A percentile compares a stretch with the other conserved stretches of the same genome.
Evolutionary conservation across 306 rosid genomes (phyloP).

Genomic region (Sophora flavescens): DNA sequence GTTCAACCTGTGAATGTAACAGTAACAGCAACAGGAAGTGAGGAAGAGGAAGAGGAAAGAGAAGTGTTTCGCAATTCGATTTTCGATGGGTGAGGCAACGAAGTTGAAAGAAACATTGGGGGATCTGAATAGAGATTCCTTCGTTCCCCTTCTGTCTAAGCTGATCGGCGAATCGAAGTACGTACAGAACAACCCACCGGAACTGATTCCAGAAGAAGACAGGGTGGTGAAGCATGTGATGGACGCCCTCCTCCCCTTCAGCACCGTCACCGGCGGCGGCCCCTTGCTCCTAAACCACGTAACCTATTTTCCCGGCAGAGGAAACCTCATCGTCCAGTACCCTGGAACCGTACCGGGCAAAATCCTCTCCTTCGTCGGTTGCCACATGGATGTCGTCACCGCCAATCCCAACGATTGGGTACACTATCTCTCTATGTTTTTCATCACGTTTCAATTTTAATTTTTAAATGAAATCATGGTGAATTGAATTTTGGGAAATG

Average conservation of each 20-base stretch:
- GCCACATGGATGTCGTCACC: conserved; percentile 97
- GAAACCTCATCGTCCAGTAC: conserved; percentile 84
- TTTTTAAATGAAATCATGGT: neutral
- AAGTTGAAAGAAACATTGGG: conserved; percentile 60
- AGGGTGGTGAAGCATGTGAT: conserved; percentile 73
- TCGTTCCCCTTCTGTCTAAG: conserved; percentile 67
- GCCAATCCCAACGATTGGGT: conserved; percentile 94
- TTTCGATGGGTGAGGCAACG: conserved; percentile 58
- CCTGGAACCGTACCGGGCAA: conserved; percentile 83
- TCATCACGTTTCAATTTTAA: neutral
- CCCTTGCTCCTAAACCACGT: conserved; percentile 78
- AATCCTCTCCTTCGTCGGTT: conserved; percentile 83
- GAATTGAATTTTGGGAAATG: neutral
- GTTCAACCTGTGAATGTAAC: neutral
- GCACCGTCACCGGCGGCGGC: conserved; percentile 83
- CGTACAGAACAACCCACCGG: conserved; percentile 92
- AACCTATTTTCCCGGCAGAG: conserved; percentile 71
- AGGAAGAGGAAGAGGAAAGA: neutral
- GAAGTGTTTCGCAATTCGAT: neutral
- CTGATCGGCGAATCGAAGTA: conserved; percentile 82
- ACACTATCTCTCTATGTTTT: neutral
- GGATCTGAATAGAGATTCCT: conserved; percentile 70
- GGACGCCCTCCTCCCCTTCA: conserved; percentile 66
- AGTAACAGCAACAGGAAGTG: neutral
- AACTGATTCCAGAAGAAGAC: conserved; percentile 83